Evolutionary conservation across 306 rosid genomes (phyloP).

Genomic region (Purshia tridentata): DNA sequence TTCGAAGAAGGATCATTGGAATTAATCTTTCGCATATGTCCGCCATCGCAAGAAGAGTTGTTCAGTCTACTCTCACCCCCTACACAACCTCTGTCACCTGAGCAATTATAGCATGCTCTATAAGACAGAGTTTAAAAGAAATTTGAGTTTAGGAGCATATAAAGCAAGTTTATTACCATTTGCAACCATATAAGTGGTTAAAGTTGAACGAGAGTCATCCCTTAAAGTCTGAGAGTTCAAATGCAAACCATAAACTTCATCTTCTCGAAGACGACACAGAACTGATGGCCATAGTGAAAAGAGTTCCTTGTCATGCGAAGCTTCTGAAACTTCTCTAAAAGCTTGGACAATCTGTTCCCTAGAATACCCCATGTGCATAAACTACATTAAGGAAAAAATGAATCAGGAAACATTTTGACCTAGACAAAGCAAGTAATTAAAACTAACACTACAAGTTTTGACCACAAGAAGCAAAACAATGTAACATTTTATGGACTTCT

Average conservation of each 20-base stretch:
- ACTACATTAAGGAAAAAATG: constrained; percentile 39
- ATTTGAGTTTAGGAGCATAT: background rate
- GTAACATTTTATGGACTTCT: background rate
- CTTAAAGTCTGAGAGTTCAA: constrained; percentile 34
- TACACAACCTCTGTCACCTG: constrained; percentile 48
- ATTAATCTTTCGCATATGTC: constrained; percentile 31
- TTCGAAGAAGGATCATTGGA: constrained; percentile 28
- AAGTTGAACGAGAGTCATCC: constrained; percentile 20
- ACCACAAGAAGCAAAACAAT: background rate
- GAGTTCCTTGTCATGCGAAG: constrained; percentile 51
- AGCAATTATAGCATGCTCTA: constrained; percentile 26
- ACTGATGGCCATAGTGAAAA: constrained; percentile 79
- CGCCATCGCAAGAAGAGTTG: constrained; percentile 34
- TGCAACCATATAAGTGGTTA: constrained; percentile 24
- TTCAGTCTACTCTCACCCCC: constrained; percentile 34
- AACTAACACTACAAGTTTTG: background rate
- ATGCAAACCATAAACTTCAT: constrained; percentile 59
- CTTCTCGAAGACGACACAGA: constrained; percentile 74
- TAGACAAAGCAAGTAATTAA: background rate
- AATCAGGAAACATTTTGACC: constrained; percentile 5
- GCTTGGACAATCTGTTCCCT: constrained; percentile 66
- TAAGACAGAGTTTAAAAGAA: constrained; percentile 5
- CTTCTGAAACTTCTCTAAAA: constrained; percentile 52
- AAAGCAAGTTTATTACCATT: constrained; percentile 28
- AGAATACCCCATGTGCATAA: constrained; percentile 74